These are phyloP conservation scores for Paxillus rubicundulus DNA, from an alignment of 768 basidiomycete genomes.

Conservation along the genomic window DNA sequence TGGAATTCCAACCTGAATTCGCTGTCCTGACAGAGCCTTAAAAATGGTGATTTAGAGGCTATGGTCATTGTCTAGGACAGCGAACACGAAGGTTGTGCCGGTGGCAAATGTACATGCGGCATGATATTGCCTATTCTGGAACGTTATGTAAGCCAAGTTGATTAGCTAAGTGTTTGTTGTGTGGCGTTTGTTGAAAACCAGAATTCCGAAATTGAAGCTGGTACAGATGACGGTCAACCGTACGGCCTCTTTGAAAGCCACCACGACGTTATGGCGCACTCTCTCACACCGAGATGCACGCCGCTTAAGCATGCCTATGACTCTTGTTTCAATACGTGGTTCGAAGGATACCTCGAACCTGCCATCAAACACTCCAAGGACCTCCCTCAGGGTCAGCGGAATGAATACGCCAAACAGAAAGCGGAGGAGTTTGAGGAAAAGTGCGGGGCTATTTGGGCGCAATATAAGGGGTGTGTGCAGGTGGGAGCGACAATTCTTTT, in stretches of 20 bases:
- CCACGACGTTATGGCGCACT: slow-evolving; percentile 61
- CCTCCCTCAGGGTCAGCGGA: slow-evolving; percentile 43
- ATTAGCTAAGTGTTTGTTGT: no score
- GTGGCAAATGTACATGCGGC: no score
- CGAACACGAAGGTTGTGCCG: no score
- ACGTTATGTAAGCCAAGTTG: no score
- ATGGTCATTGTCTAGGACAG: no score
- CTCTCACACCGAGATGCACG: slow-evolving; percentile 82
- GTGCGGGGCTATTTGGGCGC: slow-evolving; percentile 81
- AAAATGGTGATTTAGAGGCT: no score
- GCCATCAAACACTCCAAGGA: slow-evolving; percentile 47
- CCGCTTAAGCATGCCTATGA: slow-evolving; percentile 89
- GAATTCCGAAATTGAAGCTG: no score
- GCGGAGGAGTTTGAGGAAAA: slow-evolving; percentile 84
- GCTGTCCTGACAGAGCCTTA: no score
- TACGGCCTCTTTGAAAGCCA: background rate
- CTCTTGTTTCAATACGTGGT: slow-evolving; percentile 96
- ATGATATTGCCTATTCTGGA: no score
- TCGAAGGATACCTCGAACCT: slow-evolving; percentile 93
- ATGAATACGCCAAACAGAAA: slow-evolving; percentile 68
- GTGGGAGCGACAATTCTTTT: slow-evolving; percentile 42
- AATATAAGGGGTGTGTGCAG: slow-evolving; percentile 80
- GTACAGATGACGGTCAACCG: no score
- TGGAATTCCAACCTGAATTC: no score
- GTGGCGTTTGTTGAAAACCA: no score